phyloP scores from a whole-genome alignment of 1,284 basidiomycete genomes.

The Pseudozyma hubeiensis region DNA sequence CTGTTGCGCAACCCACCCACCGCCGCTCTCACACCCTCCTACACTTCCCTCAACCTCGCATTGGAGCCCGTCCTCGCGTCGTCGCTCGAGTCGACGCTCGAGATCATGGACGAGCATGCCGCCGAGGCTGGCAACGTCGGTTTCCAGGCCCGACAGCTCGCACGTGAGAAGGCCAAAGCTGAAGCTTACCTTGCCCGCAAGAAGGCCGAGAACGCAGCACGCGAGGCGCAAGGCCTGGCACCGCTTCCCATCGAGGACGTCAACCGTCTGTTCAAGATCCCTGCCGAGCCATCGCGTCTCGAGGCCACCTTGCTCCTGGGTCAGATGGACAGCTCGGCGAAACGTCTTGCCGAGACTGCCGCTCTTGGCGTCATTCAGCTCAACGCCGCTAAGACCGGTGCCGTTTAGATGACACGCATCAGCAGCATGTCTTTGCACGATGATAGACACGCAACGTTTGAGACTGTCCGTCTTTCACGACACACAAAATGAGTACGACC shows the following conservation, averaged over 20 bases:
- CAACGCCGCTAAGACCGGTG: slow-evolving; percentile 63
- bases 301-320: slow-evolving; percentile 78
- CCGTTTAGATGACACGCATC: slow-evolving; percentile 33
- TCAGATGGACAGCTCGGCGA: slow-evolving; percentile 69
- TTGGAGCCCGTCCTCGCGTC: slow-evolving; percentile 67
- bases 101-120: slow-evolving; percentile 65
- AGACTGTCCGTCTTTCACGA: not conserved
- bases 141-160: slow-evolving; percentile 90
- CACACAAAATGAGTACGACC: slow-evolving; percentile 24
- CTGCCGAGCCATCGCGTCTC: slow-evolving; percentile 86
- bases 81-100: slow-evolving; percentile 64
- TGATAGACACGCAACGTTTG: not conserved
- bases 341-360: slow-evolving; percentile 68
- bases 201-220: slow-evolving; percentile 86
- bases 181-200: slow-evolving; percentile 73
- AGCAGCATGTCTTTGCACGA: not conserved
- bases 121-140: slow-evolving; percentile 79
- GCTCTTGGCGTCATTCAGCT: slow-evolving; percentile 71
- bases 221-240: slow-evolving; percentile 84
- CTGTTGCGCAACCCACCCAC: slow-evolving; percentile 59
- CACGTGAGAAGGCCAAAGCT: slow-evolving; percentile 84
- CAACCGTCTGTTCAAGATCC: slow-evolving; percentile 78
- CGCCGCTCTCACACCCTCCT: slow-evolving; percentile 56
- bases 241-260: slow-evolving; percentile 75
- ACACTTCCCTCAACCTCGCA: slow-evolving; percentile 64